Base-by-base conservation (phyloP, 2,329 filamentous ascomycete species). In the Exserohilum turcica region DNA sequence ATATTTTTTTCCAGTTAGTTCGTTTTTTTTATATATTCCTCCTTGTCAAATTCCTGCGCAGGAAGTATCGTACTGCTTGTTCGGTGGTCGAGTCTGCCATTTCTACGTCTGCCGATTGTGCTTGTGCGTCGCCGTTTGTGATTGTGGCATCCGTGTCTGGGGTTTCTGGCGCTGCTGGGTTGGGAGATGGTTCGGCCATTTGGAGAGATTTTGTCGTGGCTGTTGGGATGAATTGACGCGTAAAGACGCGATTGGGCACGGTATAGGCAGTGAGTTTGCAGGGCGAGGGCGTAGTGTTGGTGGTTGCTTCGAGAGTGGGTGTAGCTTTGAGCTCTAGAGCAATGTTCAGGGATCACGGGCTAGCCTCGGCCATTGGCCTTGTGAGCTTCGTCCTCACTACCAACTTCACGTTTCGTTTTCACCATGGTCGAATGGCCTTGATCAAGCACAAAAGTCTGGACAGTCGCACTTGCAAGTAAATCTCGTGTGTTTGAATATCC, bases 51-150 rank as follows among this genome's bases (percentile, higher is more conserved):
- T n/a, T n/a, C n/a, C n/a, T n/a, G n/a, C n/a, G n/a, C n/a, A 29
- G 36, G 18, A n/a, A 33, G 27, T 8, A 21, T 6, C 15, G 13
- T 32, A 10, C 28, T 5, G 57, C 57, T 59, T 16, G 63, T 57
- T 48, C 53, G 44, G 32, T 19, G 6, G 49, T 40, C 6, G 64
- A 55, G 28, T 72, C 68, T 38, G 63, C 53, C 70, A 73, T 73
- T 48, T 69, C 64, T 48, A 73, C 56, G 42, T 73, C 70, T 52
- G 55, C 44, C 42, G 54, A 21, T 46, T 54, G 39, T 8, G 35
- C 31, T 40, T 42, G 46, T 19, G 54, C 35, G 13, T 37, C 35
- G 49, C 68, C 67, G 35, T 71, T 67, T 48, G 60, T 54, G 39
- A 65, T 49, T 18, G 54, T 47, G 10, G 60, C 40, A 21, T 59